Base-by-base conservation (phyloP, 306 rosid species). In the Cucurbita argyrosperma region DNA sequence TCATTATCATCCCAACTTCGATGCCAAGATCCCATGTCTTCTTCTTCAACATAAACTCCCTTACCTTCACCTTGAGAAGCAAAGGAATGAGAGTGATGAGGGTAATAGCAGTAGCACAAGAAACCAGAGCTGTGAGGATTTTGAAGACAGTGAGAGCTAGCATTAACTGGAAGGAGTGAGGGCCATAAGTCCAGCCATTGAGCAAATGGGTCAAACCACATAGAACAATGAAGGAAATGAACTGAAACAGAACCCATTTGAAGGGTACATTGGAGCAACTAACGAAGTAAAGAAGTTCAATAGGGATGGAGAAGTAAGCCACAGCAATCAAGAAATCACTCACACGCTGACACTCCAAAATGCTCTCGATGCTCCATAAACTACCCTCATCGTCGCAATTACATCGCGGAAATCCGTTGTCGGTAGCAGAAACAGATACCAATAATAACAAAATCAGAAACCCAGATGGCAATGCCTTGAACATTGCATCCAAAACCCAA, bases 11-110 rank as follows among this genome's bases (percentile, higher is more conserved):
- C 23, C 92, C 96, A 76, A 95, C 93, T 88, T 95, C 97, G 39
- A 96, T 84, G 14, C 97, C 99, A 37, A 95, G 97, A 83, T 95
- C 99, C 99, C 99, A 83, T 10, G 99, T 87, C 91, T 95, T 95
- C 81, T 95, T 95, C 91, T 89, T 91, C 86, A 91, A 80, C 97
- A 91, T 89, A 79, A 95, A 89, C 55, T 95, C 99, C 38, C 99
- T 89, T 59, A 95, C 99, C 87, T 95, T 95, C 77, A 95, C 99
- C 77, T 95, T 95, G 73, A 95, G 97, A 73, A 95, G 96, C 81
- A 95, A 81, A 63, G 99, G 99, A 69, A 95, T 95, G 59, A 95
- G 86, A 75, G 99, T 95, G 74, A 95, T 77, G 59, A 95, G 96
- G 10, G 99, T 91, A 55, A 95, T 95, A 3, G 99, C 96, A 8